Base-by-base conservation (phyloP, 805 yeast species). In the Sungouiella thailandica region DNA sequence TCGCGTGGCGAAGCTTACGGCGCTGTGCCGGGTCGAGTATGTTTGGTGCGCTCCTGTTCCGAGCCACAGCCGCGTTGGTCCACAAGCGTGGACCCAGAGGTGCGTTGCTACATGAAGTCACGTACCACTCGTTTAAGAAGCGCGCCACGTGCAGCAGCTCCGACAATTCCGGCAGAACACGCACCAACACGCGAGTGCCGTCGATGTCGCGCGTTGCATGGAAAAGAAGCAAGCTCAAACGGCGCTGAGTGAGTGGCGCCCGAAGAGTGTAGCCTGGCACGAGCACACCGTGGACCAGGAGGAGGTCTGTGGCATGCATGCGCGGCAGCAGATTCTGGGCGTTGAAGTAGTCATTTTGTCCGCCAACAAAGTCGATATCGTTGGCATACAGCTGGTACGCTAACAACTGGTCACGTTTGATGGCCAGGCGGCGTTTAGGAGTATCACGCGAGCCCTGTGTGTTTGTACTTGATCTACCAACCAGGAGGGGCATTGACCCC, bases 111-210 rank as follows among this genome's bases (percentile, higher is more conserved):
- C 60, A 59, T 24, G 57, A 50, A 4, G 60, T 48, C 13, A 55
- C 28, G 40, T 57, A 55, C 66, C 66, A 60, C 36, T 60, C 64
- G 40, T 58, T 60, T 19, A 60, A 41, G 29, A 58, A 52, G 19
- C 61, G 48, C 3, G 58, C 46, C n/a, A 51, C 35, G 5, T 53
- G 44, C 26, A 46, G 42, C 20, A 40, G 34, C 13, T 46, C 46
- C 10, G 36, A 23, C 25, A 46, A 28, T 27, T 57, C 57, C 2
- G 62, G 53, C 10, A 60, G 52, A 11, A 58, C 26, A 17, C 57
- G 48, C 13, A 59, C 28, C 7, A 56, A 32, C 4, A 47, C 55
- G 9, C 31, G 30, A 11, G 33, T 39, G 7, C 41, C 43, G 3
- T 41, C 31, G 31, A 23, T 17, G 27, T 40, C 41, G 19, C 41